Evolutionary conservation across 2,329 filamentous ascomycete genomes (phyloP).

Genomic region (Ilyonectria destructans): DNA sequence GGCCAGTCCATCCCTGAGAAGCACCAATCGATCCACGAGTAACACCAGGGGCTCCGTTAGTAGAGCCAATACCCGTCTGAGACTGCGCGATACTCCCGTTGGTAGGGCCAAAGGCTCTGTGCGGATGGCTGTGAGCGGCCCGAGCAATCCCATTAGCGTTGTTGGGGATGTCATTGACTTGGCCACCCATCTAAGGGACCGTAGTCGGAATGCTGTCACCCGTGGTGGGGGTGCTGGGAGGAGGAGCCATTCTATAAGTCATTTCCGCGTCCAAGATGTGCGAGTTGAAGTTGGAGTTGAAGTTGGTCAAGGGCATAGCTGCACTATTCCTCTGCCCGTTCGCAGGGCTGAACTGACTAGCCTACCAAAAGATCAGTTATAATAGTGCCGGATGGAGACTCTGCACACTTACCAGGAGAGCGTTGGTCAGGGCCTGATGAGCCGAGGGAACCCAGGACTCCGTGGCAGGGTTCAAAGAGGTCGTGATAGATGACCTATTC

Average conservation of each 20-base stretch:
- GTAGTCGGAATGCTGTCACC: slow-evolving; percentile 11
- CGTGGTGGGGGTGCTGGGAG: slow-evolving; percentile 38
- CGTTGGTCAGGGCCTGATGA: slow-evolving; percentile 44
- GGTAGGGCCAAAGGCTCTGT: background rate
- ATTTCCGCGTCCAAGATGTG: background rate
- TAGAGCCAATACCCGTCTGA: background rate
- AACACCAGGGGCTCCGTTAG: background rate
- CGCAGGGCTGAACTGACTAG: background rate
- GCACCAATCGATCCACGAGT: background rate
- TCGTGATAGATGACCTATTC: background rate
- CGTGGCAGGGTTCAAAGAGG: slow-evolving; percentile 19
- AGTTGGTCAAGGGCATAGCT: background rate
- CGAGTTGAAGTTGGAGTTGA: background rate
- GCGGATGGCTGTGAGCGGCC: background rate
- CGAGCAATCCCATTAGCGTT: background rate
- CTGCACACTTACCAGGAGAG: slow-evolving; percentile 36
- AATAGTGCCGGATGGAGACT: background rate
- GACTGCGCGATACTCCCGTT: background rate
- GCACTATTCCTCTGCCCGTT: background rate
- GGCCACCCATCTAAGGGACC: slow-evolving; percentile 47
- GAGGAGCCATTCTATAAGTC: slow-evolving; percentile 28
- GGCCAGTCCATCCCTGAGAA: background rate
- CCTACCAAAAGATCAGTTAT: background rate
- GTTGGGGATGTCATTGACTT: slow-evolving; percentile 21
- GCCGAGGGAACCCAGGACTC: slow-evolving; percentile 47